Percentiles rank a stretch among this genome's conserved stretches.
phyloP scores from a whole-genome alignment of 345 rosid genomes.

The Citrus glauca region DNA sequence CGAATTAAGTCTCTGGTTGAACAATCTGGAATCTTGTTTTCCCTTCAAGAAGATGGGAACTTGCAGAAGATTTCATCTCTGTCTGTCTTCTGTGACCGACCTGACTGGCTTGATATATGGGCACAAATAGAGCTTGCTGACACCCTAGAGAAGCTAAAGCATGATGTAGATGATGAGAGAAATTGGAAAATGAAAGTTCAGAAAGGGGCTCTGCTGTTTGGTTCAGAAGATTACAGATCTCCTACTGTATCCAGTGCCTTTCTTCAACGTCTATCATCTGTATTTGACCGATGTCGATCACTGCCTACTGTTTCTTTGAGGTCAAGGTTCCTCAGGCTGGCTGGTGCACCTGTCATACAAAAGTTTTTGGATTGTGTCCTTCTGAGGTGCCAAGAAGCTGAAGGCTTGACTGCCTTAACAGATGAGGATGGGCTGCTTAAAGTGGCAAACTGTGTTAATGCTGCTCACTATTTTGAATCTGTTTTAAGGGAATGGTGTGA shows the following conservation, averaged over 20 bases:
- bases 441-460: slow-evolving; percentile 70
- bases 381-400: slow-evolving; percentile 89
- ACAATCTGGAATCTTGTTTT: slow-evolving; percentile 70
- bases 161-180: slow-evolving; percentile 54
- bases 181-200: slow-evolving; percentile 72
- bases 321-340: slow-evolving; percentile 70
- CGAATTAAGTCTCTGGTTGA: slow-evolving; percentile 65
- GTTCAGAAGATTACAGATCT: slow-evolving; percentile 57
- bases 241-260: slow-evolving; percentile 58
- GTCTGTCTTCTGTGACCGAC: slow-evolving; percentile 79
- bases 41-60: slow-evolving; percentile 65
- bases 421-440: slow-evolving; percentile 75
- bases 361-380: slow-evolving; percentile 63
- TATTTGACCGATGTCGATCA: slow-evolving; percentile 66
- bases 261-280: slow-evolving; percentile 51
- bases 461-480: slow-evolving; percentile 59
- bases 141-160: slow-evolving; percentile 54
- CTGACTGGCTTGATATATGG: slow-evolving; percentile 94
- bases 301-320: slow-evolving; percentile 55
- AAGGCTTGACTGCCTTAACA: slow-evolving; percentile 86
- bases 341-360: slow-evolving; percentile 55
- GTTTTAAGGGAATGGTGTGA: slow-evolving; percentile 81
- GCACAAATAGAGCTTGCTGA: slow-evolving; percentile 78
- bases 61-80: slow-evolving; percentile 70
- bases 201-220: slow-evolving; percentile 47